These are phyloP conservation scores for Cytospora paraplurivora DNA, from an alignment of 2,329 filamentous ascomycete species.

Conservation along the genomic window DNA sequence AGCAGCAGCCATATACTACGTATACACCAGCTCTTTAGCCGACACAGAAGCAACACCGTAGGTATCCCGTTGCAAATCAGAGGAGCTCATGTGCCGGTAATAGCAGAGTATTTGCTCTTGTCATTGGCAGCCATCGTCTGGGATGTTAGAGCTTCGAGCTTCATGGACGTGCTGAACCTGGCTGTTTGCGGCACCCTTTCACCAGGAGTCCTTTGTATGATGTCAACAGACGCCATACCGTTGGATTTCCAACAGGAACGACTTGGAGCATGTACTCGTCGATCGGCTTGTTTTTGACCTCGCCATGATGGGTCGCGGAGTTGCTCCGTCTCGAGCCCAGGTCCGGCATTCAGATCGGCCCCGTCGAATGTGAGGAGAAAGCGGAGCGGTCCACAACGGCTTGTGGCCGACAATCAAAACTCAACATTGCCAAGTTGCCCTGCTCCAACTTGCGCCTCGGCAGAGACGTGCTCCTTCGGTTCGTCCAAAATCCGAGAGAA, in stretches of 20 bases:
- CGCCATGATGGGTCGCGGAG: background rate
- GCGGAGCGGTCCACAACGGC: conserved; percentile 24
- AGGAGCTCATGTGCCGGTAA: conserved; percentile 7
- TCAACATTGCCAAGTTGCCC: background rate
- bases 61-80: conserved; percentile 13
- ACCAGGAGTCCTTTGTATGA: background rate
- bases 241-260: no score
- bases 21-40: conserved; percentile 18
- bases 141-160: background rate
- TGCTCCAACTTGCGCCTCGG: background rate
- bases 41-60: conserved; percentile 8
- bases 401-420: conserved; percentile 15
- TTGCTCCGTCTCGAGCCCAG: background rate
- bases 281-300: no score
- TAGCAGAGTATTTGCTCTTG: conserved; percentile 11
- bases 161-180: background rate
- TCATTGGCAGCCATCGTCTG: background rate
- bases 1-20: conserved; percentile 3
- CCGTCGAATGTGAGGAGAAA: conserved; percentile 19
- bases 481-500: conserved; percentile 5
- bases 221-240: background rate
- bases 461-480: conserved; percentile 1
- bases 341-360: conserved; percentile 15
- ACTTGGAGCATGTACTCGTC: no score
- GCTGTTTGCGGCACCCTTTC: background rate